Evolutionary conservation across 2,329 filamentous ascomycete genomes (phyloP).

Genomic region (Fusarium albidum): DNA sequence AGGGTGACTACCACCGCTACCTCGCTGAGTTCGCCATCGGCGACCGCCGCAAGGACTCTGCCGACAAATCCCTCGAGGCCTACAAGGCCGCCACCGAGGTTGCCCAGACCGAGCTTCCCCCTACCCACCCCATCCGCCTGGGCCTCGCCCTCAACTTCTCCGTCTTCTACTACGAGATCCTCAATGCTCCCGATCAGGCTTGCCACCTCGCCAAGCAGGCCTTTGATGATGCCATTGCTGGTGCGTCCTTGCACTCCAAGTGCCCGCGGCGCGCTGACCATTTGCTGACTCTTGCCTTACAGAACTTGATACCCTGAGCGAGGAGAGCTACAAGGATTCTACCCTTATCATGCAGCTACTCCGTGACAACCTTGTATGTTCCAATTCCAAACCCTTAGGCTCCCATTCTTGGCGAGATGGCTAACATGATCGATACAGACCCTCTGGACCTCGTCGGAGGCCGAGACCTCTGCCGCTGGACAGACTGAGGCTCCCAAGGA

Average conservation of each 20-base stretch:
- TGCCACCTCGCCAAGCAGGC: slow-evolving; percentile 99
- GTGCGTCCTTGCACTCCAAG: slow-evolving; percentile 35
- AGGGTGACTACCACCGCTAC: slow-evolving; percentile 97
- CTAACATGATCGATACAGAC: slow-evolving; percentile 67
- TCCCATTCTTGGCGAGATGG: background rate
- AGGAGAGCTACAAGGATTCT: slow-evolving; percentile 99
- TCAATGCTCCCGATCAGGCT: slow-evolving; percentile 97
- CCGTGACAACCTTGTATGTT: slow-evolving; percentile 88
- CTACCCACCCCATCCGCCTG: slow-evolving; percentile 97
- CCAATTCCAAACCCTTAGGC: background rate
- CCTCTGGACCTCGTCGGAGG: slow-evolving; percentile 99
- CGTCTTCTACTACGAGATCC: slow-evolving; percentile 99
- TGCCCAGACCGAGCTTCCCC: slow-evolving; percentile 95
- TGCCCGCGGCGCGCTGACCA: background rate
- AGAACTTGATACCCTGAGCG: slow-evolving; percentile 96
- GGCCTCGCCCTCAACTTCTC: slow-evolving; percentile 99
- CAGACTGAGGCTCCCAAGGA: slow-evolving; percentile 59
- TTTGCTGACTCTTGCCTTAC: slow-evolving; percentile 24
- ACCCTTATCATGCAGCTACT: slow-evolving; percentile 99
- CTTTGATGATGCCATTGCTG: slow-evolving; percentile 97
- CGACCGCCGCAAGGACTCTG: slow-evolving; percentile 90
- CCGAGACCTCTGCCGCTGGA: slow-evolving; percentile 74
- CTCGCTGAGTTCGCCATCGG: slow-evolving; percentile 92
- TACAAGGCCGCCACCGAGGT: slow-evolving; percentile 99
- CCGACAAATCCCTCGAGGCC: slow-evolving; percentile 88